Conservation (phyloP, 495 filamentous ascomycete genomes). For the Neurospora sublineolata region DNA sequence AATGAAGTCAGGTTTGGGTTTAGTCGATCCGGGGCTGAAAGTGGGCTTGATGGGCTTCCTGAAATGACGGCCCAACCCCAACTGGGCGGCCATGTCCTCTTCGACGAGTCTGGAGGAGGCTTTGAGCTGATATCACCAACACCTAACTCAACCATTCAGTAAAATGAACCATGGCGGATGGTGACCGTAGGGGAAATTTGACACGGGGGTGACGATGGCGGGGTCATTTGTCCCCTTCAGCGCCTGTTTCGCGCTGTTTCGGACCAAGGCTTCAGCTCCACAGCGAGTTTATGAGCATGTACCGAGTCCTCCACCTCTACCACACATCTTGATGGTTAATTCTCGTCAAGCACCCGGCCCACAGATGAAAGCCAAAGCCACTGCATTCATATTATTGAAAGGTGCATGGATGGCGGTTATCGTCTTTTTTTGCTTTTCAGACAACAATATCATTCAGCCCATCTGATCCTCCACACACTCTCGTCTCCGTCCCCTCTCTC, state of each 20-base stretch:
- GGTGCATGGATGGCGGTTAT: neutral
- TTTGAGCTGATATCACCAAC: neutral
- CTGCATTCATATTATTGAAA: neutral
- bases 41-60: neutral
- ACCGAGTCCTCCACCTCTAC: neutral
- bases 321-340: neutral
- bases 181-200: neutral
- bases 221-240: neutral
- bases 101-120: neutral
- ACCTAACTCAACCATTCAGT: neutral
- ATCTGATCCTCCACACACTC: neutral
- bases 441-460: neutral
- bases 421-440: neutral
- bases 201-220: neutral
- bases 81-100: neutral
- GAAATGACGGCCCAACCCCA: neutral
- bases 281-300: neutral
- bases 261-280: neutral
- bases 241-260: neutral
- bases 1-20: neutral
- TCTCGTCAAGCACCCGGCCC: neutral
- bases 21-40: neutral
- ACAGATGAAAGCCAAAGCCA: neutral
- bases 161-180: neutral
- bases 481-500: neutral